Percentiles rank a stretch among this genome's conserved stretches.
These are phyloP conservation scores for Torrubiellomyces zombiae DNA, from an alignment of 2,329 filamentous ascomycete genomes.

Conservation along the genomic window DNA sequence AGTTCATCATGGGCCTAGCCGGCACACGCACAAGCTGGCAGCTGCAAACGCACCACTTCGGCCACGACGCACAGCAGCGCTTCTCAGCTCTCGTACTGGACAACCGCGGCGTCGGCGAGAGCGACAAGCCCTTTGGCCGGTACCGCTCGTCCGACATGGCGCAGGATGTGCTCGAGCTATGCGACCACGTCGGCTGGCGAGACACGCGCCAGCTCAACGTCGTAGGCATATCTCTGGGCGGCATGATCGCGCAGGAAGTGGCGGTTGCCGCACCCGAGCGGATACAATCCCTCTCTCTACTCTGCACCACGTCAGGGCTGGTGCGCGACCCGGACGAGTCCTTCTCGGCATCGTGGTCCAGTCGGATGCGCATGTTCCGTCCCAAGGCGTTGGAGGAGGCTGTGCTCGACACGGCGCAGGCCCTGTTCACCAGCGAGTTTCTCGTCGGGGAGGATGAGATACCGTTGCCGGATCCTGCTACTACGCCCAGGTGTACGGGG, in stretches of 20 bases:
- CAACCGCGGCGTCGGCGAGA: conserved; percentile 71
- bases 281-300: conserved; percentile 38
- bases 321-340: conserved; percentile 44
- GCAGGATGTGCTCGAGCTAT: conserved; percentile 53
- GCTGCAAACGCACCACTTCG: conserved; percentile 68
- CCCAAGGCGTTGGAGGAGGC: conserved; percentile 55
- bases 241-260: conserved; percentile 84
- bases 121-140: conserved; percentile 57
- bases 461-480: conserved; percentile 27
- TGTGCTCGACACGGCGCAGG: conserved; percentile 44
- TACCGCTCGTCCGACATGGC: conserved; percentile 83
- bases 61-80: conserved; percentile 46
- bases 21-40: conserved; percentile 57
- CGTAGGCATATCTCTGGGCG: conserved; percentile 68
- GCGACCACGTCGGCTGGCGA: conserved; percentile 54
- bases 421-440: conserved; percentile 51
- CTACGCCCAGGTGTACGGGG: conserved; percentile 23
- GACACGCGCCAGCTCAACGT: conserved; percentile 40
- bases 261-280: conserved; percentile 34
- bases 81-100: conserved; percentile 67
- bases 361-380: conserved; percentile 38
- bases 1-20: conserved; percentile 73
- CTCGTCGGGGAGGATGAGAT: conserved; percentile 41
- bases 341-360: conserved; percentile 48
- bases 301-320: conserved; percentile 44